Base-by-base conservation (phyloP, 306 rosid genomes). In the Senna siamea region DNA sequence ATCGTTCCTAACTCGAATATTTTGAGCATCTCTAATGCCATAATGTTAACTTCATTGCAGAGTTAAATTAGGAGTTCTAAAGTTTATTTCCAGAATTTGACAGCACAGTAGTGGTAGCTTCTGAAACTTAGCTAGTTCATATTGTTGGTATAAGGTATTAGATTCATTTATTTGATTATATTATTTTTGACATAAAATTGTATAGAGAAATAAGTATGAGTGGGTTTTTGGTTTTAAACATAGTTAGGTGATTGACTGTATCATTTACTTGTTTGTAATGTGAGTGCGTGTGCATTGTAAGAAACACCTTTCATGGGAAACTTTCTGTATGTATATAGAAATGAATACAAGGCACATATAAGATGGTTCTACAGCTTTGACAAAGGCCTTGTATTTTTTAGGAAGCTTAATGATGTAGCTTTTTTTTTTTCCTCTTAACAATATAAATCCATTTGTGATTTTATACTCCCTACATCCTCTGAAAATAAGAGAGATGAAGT, bases 21-120 rank as follows among this genome's bases (percentile, higher is more conserved):
- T 19, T 54, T 62, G 48, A 63, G 50, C 59, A 58, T 51, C 47
- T 67, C 40, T 50, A 0, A 52, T 53, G 69, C 58, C 57, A 63
- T 67, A 12, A 70, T 48, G 30, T 40, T 60, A 56, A 18, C 60
- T 61, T 56, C 13, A 32, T 14, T 82, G 85, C 91, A 90, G 89
- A 87, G 61, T 65, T 53, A 28, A 54, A 61, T 72, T 46, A 75
- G 54, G 78, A 44, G 22, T 76, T 82, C 53, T 72, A 64, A 84
- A 72, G 80, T 72, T 34, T 57, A 65, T 37, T 47, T 37, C 61
- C 70, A 63, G 73, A 75, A 20, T 59, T 28, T 60, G 78, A 74
- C 58, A 61, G 60, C 70, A 66, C 66, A 77, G 32, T 69, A 40
- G 64, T 67, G 48, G 61, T 70, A 79, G 84, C 67, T 61, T 12